These are phyloP conservation scores for Phytophthora palmivora DNA, from an alignment of 352 stramenopile genomes.

Conservation along the genomic window DNA sequence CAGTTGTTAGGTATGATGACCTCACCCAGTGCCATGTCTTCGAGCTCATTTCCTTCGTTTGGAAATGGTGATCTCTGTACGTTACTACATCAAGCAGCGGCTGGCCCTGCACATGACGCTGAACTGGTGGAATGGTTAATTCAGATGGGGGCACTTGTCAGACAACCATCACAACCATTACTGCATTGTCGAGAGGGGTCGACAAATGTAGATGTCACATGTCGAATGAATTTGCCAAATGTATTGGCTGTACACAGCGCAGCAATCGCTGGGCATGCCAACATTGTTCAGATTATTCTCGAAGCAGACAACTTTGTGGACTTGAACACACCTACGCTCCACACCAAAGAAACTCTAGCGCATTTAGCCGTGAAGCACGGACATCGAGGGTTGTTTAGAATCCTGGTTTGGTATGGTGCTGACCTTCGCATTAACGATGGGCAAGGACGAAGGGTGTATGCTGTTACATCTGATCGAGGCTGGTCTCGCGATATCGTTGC, in stretches of 20 bases:
- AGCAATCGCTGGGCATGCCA: slow-evolving; percentile 17
- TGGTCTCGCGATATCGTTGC: slow-evolving; percentile 18
- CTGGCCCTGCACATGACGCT: slow-evolving; percentile 33
- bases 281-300: slow-evolving; percentile 36
- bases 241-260: slow-evolving; percentile 31
- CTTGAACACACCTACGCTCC: slow-evolving; percentile 32
- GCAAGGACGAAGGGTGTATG: slow-evolving; percentile 11
- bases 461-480: slow-evolving; percentile 10
- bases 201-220: slow-evolving; percentile 1
- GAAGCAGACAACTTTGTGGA: slow-evolving; percentile 32
- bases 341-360: slow-evolving; percentile 33
- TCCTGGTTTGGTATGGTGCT: slow-evolving; percentile 21
- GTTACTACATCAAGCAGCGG: slow-evolving; percentile 40
- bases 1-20: slow-evolving; percentile 14
- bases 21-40: not conserved
- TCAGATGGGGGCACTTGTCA: slow-evolving; percentile 36
- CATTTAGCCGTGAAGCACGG: slow-evolving; percentile 33
- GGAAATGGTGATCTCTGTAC: slow-evolving; percentile 17
- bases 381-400: slow-evolving; percentile 11
- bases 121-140: slow-evolving; percentile 49
- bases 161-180: slow-evolving; percentile 28
- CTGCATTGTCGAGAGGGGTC: slow-evolving; percentile 15
- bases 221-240: slow-evolving; percentile 5
- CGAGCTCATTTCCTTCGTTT: too few species aligned
- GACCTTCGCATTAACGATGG: slow-evolving; percentile 21